Conservation (phyloP, 352 stramenopile genomes). For the Phytophthora podocarpi region DNA sequence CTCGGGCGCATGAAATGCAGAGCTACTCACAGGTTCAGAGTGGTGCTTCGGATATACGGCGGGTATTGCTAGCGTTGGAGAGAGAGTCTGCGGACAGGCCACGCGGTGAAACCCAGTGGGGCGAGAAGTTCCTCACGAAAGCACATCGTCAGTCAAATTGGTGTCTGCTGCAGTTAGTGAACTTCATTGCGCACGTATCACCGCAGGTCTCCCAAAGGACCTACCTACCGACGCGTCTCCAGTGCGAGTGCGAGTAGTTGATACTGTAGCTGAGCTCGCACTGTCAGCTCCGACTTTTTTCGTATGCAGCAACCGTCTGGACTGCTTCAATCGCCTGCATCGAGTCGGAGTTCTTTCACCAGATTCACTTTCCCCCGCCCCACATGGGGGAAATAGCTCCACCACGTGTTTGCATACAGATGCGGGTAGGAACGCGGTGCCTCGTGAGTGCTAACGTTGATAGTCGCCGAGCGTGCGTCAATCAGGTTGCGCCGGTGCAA, state of each 20-base stretch:
- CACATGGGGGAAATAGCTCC: slow-evolving; percentile 14
- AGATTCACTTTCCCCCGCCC: slow-evolving; percentile 10
- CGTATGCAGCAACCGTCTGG: slow-evolving; percentile 30
- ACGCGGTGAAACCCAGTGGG: slow-evolving; percentile 7
- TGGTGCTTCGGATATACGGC: background rate
- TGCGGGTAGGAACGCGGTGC: slow-evolving; percentile 1
- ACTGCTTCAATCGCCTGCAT: slow-evolving; percentile 23
- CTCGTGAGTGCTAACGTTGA: background rate
- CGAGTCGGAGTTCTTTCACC: slow-evolving; percentile 19
- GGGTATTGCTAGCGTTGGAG: background rate
- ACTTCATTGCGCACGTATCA: too few species aligned
- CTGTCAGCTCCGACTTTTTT: slow-evolving; percentile 9
- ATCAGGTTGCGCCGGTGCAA: slow-evolving; percentile 2
- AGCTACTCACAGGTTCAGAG: slow-evolving; percentile 31
- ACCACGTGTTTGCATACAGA: background rate
- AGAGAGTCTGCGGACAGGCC: slow-evolving; percentile 5
- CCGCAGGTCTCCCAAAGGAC: too few species aligned
- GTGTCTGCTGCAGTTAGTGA: too few species aligned
- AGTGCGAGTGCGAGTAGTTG: too few species aligned
- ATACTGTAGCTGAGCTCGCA: too few species aligned
- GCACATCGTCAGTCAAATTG: background rate
- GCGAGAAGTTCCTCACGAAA: background rate
- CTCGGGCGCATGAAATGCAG: slow-evolving; percentile 19
- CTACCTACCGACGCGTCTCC: too few species aligned
- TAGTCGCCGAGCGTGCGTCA: background rate